These are phyloP conservation scores for Glarea lozoyensis DNA, from an alignment of 495 filamentous ascomycete genomes.

Conservation along the genomic window DNA sequence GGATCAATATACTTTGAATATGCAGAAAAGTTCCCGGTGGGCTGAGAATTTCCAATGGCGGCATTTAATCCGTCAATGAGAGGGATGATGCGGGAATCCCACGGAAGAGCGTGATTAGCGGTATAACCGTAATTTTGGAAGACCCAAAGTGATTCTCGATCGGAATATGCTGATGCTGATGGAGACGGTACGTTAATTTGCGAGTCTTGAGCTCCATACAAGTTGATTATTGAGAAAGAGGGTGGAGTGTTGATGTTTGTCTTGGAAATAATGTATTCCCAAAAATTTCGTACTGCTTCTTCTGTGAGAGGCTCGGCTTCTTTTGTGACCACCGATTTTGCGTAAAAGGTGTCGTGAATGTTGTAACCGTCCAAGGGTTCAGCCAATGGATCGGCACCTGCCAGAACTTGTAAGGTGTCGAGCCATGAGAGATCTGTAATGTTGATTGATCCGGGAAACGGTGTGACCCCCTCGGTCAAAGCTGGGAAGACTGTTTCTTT, in stretches of 20 bases:
- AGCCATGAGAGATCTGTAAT: too few species aligned
- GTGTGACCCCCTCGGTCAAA: too few species aligned
- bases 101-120: constrained; percentile 24
- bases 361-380: too few species aligned
- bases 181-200: constrained; percentile 33
- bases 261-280: constrained; percentile 37
- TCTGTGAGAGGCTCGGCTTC: constrained; percentile 26
- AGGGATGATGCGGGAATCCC: constrained; percentile 25
- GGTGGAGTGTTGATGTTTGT: constrained; percentile 16
- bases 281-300: constrained; percentile 30
- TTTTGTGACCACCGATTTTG: constrained; percentile 35
- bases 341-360: constrained; percentile 45
- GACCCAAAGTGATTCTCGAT: constrained; percentile 48
- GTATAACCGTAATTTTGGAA: constrained; percentile 49
- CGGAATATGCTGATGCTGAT: constrained; percentile 44
- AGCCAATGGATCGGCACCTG: too few species aligned
- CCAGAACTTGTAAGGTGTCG: too few species aligned
- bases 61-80: constrained; percentile 37
- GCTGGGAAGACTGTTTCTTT: too few species aligned
- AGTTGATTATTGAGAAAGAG: constrained; percentile 38
- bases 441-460: too few species aligned
- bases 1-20: constrained; percentile 76
- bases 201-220: constrained; percentile 41
- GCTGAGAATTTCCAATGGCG: constrained; percentile 26
- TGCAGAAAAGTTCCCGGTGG: constrained; percentile 32